Evolutionary conservation across 2,329 filamentous ascomycete genomes (phyloP).

Genomic region (Furcasterigmium furcatum): DNA sequence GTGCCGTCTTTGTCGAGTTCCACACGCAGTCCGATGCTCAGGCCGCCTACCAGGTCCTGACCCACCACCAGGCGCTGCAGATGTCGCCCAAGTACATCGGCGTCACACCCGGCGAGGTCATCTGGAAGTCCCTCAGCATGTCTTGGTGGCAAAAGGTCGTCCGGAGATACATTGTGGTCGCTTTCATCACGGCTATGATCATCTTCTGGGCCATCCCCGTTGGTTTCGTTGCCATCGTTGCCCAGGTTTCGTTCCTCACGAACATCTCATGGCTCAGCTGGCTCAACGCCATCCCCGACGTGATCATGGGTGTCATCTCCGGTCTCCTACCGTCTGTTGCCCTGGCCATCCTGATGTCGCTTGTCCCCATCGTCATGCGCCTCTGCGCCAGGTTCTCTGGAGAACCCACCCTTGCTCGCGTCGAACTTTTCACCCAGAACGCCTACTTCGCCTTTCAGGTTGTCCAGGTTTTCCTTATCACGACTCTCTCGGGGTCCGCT

Average conservation of each 20-base stretch:
- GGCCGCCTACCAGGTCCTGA: slow-evolving; percentile 78
- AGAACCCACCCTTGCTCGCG: slow-evolving; percentile 72
- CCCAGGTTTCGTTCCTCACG: slow-evolving; percentile 73
- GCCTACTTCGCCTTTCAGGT: slow-evolving; percentile 90
- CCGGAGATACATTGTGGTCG: slow-evolving; percentile 64
- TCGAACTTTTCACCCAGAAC: slow-evolving; percentile 88
- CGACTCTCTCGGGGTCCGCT: slow-evolving; percentile 78
- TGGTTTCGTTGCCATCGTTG: slow-evolving; percentile 78
- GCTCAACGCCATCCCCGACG: slow-evolving; percentile 65
- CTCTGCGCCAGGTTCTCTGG: slow-evolving; percentile 73
- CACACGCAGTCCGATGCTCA: slow-evolving; percentile 79
- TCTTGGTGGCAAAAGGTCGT: slow-evolving; percentile 83
- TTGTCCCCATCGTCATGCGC: slow-evolving; percentile 80
- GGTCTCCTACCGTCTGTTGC: slow-evolving; percentile 79
- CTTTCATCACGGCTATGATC: slow-evolving; percentile 73
- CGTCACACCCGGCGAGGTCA: slow-evolving; percentile 75
- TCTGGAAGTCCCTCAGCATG: slow-evolving; percentile 83
- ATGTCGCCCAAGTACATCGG: slow-evolving; percentile 86
- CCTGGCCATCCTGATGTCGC: slow-evolving; percentile 79
- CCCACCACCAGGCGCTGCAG: slow-evolving; percentile 82
- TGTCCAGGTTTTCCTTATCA: slow-evolving; percentile 86
- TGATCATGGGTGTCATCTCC: slow-evolving; percentile 79
- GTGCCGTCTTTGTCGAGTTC: slow-evolving; percentile 91
- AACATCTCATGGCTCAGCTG: slow-evolving; percentile 66
- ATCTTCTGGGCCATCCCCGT: slow-evolving; percentile 82